Base-by-base conservation (phyloP, 202 grass and related monocot genomes). In the Brachypodium distachyon region DNA sequence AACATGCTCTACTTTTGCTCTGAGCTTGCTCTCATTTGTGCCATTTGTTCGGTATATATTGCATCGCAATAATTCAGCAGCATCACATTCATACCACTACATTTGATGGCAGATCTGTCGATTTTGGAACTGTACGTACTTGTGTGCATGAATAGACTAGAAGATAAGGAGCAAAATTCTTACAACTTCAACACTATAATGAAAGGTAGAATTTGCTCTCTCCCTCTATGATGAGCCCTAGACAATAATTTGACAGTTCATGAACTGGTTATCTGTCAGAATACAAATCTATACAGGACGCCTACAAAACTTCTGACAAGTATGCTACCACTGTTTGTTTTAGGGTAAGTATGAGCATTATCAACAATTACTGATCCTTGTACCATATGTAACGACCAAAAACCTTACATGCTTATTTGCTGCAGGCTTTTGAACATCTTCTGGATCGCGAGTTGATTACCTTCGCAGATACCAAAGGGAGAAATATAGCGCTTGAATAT, bases 281-380 rank as follows among this genome's bases (percentile, higher is more conserved):
- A 75, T 97, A 93, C 88, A 97, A 87, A 88, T 86, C 84, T 46
- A 90, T 97, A 70, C 94, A 94, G n/a, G 88, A 97, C 26, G 91
- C 94, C 77, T 94, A 94, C 79, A 97, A 74, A 83, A 97, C 94
- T 42, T 94, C 94, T 74, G 94, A 97, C 74, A 97, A 92, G 41
- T 94, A 97, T 72, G 61, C 83, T 19, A 47, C 57, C 71, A 72
- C 42, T 49, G 88, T 97, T 60, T 97, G 94, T 46, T 85, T 92
- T 47, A 65, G 91, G 80, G 94, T 97, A 61, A 79, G 94, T 81
- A 67, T 21, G n/a, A 48, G 8, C 55, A 82, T 75, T 49, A 40
- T 59, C 12, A 9, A 84, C 37, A 52, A 37, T 61, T 62, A 39
- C 8, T 4, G 0, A 11, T 39, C 28, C 5, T 14, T 44, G 1